Conservation (phyloP, 176 grass and related monocot species). For the Carex parvula region DNA sequence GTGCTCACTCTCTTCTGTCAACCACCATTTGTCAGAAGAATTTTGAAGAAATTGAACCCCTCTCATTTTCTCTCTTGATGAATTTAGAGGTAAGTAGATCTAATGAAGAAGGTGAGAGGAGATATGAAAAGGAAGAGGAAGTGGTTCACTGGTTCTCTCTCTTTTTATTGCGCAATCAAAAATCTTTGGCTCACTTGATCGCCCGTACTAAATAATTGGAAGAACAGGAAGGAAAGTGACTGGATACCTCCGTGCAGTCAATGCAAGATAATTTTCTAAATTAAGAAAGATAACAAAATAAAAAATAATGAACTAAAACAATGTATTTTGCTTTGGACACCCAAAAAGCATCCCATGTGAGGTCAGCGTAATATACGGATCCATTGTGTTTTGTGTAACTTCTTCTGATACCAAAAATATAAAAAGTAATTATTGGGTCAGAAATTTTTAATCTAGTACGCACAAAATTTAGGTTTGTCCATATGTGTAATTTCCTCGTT, state of each 20-base stretch:
- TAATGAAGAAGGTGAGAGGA: background rate
- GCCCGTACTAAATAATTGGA: constrained; percentile 17
- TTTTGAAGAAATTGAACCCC: background rate
- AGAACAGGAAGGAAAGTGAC: background rate
- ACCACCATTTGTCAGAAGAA: constrained; percentile 34
- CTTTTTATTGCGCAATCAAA: background rate
- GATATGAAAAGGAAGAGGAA: background rate
- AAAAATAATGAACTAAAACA: background rate
- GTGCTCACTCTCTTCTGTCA: constrained; percentile 99
- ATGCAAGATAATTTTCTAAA: background rate
- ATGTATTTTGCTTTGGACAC: constrained; percentile 6
- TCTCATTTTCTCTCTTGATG: background rate
- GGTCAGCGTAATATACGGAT: background rate
- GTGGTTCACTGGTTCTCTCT: background rate
- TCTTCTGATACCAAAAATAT: no score
- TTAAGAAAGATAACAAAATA: background rate
- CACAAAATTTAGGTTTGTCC: no score
- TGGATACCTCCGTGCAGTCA: constrained; percentile 11
- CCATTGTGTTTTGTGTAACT: no score
- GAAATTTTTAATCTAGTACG: no score
- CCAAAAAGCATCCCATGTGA: constrained; percentile 1
- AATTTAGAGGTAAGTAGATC: constrained; percentile 4
- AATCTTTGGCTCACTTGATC: constrained; percentile 11
- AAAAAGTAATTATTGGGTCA: no score
- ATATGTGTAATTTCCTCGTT: no score